Evolutionary conservation across 2,329 filamentous ascomycete species (phyloP).

Genomic region (Nothopassalora personata): DNA sequence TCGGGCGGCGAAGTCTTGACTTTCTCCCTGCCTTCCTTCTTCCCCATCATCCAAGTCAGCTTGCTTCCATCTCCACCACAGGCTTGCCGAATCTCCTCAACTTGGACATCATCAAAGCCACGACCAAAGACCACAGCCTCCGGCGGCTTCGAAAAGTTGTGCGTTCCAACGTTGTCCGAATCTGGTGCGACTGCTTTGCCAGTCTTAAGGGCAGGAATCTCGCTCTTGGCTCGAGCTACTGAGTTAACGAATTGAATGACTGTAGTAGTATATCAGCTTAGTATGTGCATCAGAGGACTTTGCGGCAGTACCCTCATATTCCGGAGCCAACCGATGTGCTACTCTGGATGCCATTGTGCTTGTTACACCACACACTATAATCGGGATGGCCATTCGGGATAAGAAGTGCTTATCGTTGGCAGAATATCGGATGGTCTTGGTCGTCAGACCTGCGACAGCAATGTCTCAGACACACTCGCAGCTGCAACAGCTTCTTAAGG

Average conservation of each 20-base stretch:
- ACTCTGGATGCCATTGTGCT: neutral
- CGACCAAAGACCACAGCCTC: slow-evolving; percentile 7
- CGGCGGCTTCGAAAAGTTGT: slow-evolving; percentile 8
- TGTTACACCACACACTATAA: neutral
- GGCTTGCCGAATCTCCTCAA: slow-evolving; percentile 5
- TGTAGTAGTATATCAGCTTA: neutral
- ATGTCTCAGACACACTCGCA: neutral
- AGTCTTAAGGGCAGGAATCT: slow-evolving; percentile 6
- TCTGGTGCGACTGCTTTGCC: slow-evolving; percentile 4
- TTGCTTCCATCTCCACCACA: slow-evolving; percentile 1
- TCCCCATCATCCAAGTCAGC: slow-evolving; percentile 5
- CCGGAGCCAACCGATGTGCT: neutral
- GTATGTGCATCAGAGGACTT: neutral
- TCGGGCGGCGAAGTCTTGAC: slow-evolving; percentile 1
- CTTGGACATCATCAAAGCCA: slow-evolving; percentile 1
- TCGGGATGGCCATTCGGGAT: neutral
- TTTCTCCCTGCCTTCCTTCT: neutral
- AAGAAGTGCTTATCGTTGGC: neutral
- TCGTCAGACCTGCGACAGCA: neutral
- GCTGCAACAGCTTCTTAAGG: neutral
- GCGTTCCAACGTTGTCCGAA: slow-evolving; percentile 10
- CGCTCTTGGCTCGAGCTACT: slow-evolving; percentile 7
- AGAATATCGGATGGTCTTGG: neutral
- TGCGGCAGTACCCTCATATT: neutral
- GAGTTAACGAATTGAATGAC: slow-evolving; percentile 14